Conservation (phyloP, 1,284 basidiomycete species). For the Omphalotus olearius region DNA sequence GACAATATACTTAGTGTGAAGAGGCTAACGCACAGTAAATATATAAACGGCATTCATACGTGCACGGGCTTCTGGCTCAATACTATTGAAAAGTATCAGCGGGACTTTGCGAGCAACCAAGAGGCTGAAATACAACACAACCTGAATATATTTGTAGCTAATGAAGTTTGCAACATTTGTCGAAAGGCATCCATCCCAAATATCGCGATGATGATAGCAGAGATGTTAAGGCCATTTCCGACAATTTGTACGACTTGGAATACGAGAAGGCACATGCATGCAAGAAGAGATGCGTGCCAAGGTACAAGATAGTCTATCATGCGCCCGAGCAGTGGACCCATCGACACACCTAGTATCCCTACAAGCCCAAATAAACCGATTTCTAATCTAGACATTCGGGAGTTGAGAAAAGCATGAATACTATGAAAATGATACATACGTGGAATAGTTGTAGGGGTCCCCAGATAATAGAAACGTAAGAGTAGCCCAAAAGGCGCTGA, state of each 20-base stretch:
- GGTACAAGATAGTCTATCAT: slow-evolving; percentile 60
- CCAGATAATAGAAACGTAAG: slow-evolving; percentile 69
- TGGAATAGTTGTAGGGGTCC: slow-evolving; percentile 61
- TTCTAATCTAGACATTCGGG: slow-evolving; percentile 36
- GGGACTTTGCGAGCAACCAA: not conserved
- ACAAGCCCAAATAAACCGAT: slow-evolving; percentile 72
- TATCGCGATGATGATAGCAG: slow-evolving; percentile 43
- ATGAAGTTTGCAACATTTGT: slow-evolving; percentile 36
- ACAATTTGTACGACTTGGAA: slow-evolving; percentile 47
- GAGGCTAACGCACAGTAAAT: slow-evolving; percentile 23
- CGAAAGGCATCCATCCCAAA: slow-evolving; percentile 39
- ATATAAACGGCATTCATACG: slow-evolving; percentile 42
- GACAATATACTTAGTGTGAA: slow-evolving; percentile 6
- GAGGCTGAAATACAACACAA: slow-evolving; percentile 8
- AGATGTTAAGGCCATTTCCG: slow-evolving; percentile 55
- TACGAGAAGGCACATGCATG: slow-evolving; percentile 35
- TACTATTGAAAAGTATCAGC: slow-evolving; percentile 9
- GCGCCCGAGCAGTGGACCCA: slow-evolving; percentile 57
- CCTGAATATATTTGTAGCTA: slow-evolving; percentile 34
- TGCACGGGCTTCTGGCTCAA: slow-evolving; percentile 28
- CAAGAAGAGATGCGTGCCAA: slow-evolving; percentile 60
- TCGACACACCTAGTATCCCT: slow-evolving; percentile 63
- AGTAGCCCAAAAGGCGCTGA: slow-evolving; percentile 66
- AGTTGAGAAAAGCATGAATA: not conserved
- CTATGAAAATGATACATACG: slow-evolving; percentile 34